Conservation (phyloP, 306 rosid species). For the Styphnolobium japonicum region DNA sequence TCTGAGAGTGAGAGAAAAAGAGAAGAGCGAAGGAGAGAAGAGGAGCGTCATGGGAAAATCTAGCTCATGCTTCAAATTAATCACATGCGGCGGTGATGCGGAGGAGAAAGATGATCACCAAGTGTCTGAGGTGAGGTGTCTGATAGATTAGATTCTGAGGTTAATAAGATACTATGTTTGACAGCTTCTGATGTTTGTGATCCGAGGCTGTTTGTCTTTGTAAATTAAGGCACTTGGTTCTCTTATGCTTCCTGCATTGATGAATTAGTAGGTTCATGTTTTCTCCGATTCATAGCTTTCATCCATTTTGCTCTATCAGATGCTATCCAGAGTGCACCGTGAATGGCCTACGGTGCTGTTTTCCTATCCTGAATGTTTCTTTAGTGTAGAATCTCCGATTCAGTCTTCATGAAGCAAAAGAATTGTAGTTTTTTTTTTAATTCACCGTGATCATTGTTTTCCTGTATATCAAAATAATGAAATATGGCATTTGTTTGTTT, state of each 20-base stretch:
- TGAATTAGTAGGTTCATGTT: background rate
- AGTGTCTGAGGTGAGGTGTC: slow-evolving; percentile 48
- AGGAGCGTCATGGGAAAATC: slow-evolving; percentile 65
- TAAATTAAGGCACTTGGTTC: background rate
- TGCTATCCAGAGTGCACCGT: background rate
- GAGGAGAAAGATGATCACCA: slow-evolving; percentile 46
- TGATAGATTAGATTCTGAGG: slow-evolving; percentile 9
- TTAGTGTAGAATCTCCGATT: too few relatives aligned
- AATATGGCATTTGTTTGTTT: background rate
- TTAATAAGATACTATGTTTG: background rate
- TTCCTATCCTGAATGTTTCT: too few relatives aligned
- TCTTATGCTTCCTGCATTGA: slow-evolving; percentile 14
- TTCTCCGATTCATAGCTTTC: background rate
- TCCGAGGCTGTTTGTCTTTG: background rate
- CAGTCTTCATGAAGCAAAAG: background rate
- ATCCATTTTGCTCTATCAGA: background rate
- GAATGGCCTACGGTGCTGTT: background rate
- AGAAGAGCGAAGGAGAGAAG: background rate
- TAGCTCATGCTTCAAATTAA: slow-evolving; percentile 64
- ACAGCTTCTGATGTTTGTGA: background rate
- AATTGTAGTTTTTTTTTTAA: background rate
- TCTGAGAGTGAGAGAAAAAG: background rate
- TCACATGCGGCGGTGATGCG: slow-evolving; percentile 63
- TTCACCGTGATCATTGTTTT: background rate
- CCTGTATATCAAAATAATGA: background rate